Evolutionary conservation across 75 land plant genomes (phyloP).

Genomic region (Chamaecyparis obtusa): DNA sequence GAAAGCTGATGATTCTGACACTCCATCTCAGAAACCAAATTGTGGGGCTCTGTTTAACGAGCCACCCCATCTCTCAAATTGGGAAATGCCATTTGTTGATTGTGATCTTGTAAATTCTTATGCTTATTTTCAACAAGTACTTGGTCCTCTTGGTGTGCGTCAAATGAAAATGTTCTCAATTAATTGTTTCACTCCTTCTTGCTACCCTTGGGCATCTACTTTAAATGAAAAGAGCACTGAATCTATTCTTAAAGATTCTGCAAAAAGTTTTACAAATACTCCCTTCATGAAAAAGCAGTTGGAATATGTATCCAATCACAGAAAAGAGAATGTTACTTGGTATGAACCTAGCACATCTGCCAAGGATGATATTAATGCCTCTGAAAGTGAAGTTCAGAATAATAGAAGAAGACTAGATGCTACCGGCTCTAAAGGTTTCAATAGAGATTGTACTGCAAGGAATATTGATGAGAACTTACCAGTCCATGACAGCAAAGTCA

Average conservation of each 20-base stretch:
- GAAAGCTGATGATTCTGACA: background rate
- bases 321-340: background rate
- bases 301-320: conserved; percentile 26
- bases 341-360: background rate
- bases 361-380: background rate
- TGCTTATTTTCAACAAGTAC: conserved; percentile 46
- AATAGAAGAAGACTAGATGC: background rate
- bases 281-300: conserved; percentile 73
- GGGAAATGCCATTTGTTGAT: conserved; percentile 83
- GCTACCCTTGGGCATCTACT: conserved; percentile 19
- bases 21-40: conserved; percentile 7
- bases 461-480: too few species aligned
- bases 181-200: conserved; percentile 54
- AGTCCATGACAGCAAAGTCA: too few species aligned
- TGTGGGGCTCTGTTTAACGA: conserved; percentile 68
- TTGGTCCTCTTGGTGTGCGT: conserved; percentile 53
- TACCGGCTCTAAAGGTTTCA: background rate
- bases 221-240: conserved; percentile 56
- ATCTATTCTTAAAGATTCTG: conserved; percentile 72
- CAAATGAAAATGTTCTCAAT: conserved; percentile 50
- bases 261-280: conserved; percentile 68
- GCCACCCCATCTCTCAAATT: conserved; percentile 80
- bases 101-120: conserved; percentile 82
- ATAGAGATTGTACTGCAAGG: conserved; percentile 1
- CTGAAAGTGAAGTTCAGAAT: background rate